Percentiles rank a stretch among this genome's conserved stretches.
These are phyloP conservation scores for Paracoccidioides lutzii DNA, from an alignment of 2,329 filamentous ascomycete genomes.

Conservation along the genomic window DNA sequence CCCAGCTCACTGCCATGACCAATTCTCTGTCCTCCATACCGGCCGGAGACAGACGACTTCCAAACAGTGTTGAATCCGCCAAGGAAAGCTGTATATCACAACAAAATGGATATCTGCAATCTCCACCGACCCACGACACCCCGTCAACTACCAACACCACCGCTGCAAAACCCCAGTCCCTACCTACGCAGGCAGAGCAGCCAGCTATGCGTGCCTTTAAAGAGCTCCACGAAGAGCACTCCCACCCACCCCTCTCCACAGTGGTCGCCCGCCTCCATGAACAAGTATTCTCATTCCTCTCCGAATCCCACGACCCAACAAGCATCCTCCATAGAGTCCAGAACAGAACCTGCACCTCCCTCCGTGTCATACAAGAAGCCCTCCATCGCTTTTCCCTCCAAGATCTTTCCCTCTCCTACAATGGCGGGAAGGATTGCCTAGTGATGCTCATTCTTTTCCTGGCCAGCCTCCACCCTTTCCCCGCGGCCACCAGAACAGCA, in stretches of 20 bases:
- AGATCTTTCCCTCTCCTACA: constrained; percentile 83
- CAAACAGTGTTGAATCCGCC: background rate
- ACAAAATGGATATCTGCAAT: background rate
- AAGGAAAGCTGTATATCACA: background rate
- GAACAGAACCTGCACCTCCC: constrained; percentile 56
- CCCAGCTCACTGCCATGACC: background rate
- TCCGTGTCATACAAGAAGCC: constrained; percentile 62
- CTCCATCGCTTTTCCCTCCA: constrained; percentile 62
- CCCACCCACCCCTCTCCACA: constrained; percentile 34
- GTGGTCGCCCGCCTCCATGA: constrained; percentile 53
- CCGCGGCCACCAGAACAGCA: background rate
- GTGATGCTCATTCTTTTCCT: constrained; percentile 83
- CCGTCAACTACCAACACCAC: background rate
- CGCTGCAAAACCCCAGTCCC: background rate
- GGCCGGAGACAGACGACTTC: background rate
- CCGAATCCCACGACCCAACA: constrained; percentile 43
- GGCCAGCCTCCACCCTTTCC: constrained; percentile 38
- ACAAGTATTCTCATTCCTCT: constrained; percentile 53
- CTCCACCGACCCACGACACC: background rate
- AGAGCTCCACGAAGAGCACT: constrained; percentile 2
- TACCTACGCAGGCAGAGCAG: background rate
- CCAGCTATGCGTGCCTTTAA: background rate
- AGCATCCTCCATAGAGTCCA: constrained; percentile 52
- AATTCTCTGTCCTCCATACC: background rate
- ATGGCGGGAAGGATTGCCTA: constrained; percentile 95